Evolutionary conservation across 2,329 filamentous ascomycete genomes (phyloP).

Genomic region (Xylariaceae sp.): DNA sequence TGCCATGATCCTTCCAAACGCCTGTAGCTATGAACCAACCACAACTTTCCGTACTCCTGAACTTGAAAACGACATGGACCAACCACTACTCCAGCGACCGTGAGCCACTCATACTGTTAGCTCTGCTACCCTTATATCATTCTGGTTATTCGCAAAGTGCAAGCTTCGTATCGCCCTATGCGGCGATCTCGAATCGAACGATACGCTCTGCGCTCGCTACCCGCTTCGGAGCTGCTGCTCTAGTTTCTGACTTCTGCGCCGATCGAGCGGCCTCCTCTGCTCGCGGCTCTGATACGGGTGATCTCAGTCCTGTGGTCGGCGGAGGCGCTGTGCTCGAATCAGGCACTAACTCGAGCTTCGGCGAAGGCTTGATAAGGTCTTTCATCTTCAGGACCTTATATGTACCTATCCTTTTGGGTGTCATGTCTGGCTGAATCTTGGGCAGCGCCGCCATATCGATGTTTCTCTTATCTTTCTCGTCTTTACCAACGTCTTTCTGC

Average conservation of each 20-base stretch:
- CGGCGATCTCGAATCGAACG: conserved; percentile 5
- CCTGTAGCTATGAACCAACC: neutral
- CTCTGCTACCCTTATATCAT: too few relatives aligned
- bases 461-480: too few relatives aligned
- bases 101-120: too few relatives aligned
- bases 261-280: neutral
- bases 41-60: too few relatives aligned
- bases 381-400: conserved; percentile 11
- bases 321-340: neutral
- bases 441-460: conserved; percentile 2
- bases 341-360: conserved; percentile 9
- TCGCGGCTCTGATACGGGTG: neutral
- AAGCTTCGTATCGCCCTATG: neutral
- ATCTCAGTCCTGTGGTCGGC: neutral
- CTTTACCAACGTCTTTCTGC: too few relatives aligned
- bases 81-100: too few relatives aligned
- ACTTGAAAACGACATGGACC: too few relatives aligned
- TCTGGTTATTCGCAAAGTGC: too few relatives aligned
- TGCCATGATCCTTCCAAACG: neutral
- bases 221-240: neutral
- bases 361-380: conserved; percentile 15
- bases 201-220: neutral
- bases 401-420: conserved; percentile 6
- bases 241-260: neutral
- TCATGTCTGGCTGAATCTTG: conserved; percentile 8